phyloP scores from a whole-genome alignment of 441 rosid species.

The Pelargonium exstipulatum region DNA sequence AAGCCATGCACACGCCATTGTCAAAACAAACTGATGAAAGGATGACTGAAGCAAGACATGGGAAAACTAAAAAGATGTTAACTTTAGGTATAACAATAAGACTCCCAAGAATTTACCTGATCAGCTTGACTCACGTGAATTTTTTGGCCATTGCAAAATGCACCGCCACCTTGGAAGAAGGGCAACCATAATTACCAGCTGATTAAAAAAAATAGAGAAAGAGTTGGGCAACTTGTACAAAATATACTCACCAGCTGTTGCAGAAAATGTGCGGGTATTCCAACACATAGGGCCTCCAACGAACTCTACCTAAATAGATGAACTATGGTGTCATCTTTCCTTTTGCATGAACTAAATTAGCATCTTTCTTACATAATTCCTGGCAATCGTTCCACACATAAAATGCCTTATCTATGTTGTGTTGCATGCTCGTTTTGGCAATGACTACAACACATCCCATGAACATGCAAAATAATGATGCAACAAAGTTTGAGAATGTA shows the following conservation, averaged over 20 bases:
- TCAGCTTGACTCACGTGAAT: constrained; percentile 68
- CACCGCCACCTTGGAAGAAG: constrained; percentile 69
- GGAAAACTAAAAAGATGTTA: not conserved
- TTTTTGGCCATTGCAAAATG: constrained; percentile 82
- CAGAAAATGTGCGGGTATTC: constrained; percentile 81
- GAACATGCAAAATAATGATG: no score
- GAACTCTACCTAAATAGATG: constrained; percentile 66
- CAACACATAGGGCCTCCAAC: constrained; percentile 97
- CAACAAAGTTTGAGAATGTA: no score
- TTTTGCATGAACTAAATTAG: not conserved
- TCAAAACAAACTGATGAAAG: not conserved
- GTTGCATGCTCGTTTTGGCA: no score
- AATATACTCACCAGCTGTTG: constrained; percentile 61
- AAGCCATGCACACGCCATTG: not conserved
- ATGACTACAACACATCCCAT: no score
- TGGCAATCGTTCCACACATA: not conserved
- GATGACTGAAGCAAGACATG: not conserved
- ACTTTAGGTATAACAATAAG: not conserved
- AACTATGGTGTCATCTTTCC: constrained; percentile 14
- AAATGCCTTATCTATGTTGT: no score
- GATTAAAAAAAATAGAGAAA: not conserved
- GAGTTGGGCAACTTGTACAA: not conserved
- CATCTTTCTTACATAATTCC: not conserved
- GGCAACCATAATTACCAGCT: constrained; percentile 13
- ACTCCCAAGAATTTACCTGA: constrained; percentile 40